phyloP scores from a whole-genome alignment of 164 flowering plant genomes.

The Magnolia sinica region DNA sequence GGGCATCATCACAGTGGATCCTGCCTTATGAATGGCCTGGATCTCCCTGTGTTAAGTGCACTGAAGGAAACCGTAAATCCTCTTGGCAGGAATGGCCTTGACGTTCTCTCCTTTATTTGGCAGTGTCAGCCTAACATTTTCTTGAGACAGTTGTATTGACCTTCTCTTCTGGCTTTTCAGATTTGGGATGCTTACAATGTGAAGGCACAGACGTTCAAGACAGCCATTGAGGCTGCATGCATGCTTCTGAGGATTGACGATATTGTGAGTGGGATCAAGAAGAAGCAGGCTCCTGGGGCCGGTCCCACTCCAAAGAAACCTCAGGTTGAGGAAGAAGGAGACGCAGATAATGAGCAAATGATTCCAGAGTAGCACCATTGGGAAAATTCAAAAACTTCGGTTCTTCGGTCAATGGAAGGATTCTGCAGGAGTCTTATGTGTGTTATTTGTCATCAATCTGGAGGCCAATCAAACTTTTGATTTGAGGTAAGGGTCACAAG shows the following conservation, averaged over 20 bases:
- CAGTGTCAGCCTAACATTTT: neutral
- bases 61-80: neutral
- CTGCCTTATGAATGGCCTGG: neutral
- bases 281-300: conserved; percentile 86
- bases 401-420: neutral
- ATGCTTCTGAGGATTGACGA: conserved; percentile 98
- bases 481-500: neutral
- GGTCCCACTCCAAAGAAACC: conserved; percentile 59
- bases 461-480: neutral
- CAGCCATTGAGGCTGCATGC: conserved; percentile 98
- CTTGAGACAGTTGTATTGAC: neutral
- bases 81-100: neutral
- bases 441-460: neutral
- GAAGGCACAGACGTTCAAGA: conserved; percentile 93
- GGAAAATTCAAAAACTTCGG: neutral
- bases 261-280: conserved; percentile 94
- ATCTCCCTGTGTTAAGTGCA: neutral
- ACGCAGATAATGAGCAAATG: conserved; percentile 82
- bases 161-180: conserved; percentile 26
- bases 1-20: neutral
- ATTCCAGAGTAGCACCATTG: conserved; percentile 53
- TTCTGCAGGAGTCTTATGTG: neutral
- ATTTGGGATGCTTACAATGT: conserved; percentile 97
- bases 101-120: neutral
- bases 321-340: conserved; percentile 68